Percentiles rank a stretch among this genome's conserved stretches.
These are phyloP conservation scores for barrel medic (Medicago truncatula) DNA, from an alignment of 306 rosid species.

Conservation along the genomic window DNA sequence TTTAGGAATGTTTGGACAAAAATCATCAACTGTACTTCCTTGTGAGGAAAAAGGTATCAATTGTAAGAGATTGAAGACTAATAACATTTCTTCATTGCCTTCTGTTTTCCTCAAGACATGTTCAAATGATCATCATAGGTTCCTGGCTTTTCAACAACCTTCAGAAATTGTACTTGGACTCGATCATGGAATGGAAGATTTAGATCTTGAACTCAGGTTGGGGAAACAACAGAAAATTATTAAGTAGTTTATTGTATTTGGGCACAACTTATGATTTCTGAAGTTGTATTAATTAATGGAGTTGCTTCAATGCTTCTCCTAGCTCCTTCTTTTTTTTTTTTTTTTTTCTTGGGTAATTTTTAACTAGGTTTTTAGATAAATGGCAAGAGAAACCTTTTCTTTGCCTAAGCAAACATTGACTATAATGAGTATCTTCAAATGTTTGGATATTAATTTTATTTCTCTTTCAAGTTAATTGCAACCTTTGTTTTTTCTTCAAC, in stretches of 20 bases:
- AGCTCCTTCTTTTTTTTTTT: not conserved
- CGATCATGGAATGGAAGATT: slow-evolving; percentile 53
- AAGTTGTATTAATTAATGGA: slow-evolving; percentile 7
- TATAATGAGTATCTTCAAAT: slow-evolving; percentile 23
- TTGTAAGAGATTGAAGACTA: slow-evolving; percentile 54
- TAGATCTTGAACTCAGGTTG: slow-evolving; percentile 96
- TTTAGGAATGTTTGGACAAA: slow-evolving; percentile 55
- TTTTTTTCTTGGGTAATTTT: not conserved
- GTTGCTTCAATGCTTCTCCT: not conserved
- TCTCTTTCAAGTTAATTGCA: slow-evolving; percentile 21
- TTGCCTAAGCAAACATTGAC: slow-evolving; percentile 32
- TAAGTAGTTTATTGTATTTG: not conserved
- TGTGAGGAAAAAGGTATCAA: slow-evolving; percentile 41
- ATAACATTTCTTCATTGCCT: slow-evolving; percentile 44
- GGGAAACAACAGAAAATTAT: slow-evolving; percentile 63
- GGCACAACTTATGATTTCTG: not conserved
- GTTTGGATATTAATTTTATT: slow-evolving; percentile 27
- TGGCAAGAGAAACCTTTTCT: slow-evolving; percentile 33
- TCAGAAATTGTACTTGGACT: slow-evolving; percentile 35
- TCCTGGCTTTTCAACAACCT: slow-evolving; percentile 39
- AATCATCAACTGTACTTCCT: slow-evolving; percentile 34
- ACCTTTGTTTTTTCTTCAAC: not conserved
- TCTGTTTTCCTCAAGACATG: slow-evolving; percentile 47
- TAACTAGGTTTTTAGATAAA: slow-evolving; percentile 20
- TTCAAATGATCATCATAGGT: slow-evolving; percentile 39